These are phyloP conservation scores for Xylaria sp. DNA, from an alignment of 2,329 filamentous ascomycete genomes.

Conservation along the genomic window DNA sequence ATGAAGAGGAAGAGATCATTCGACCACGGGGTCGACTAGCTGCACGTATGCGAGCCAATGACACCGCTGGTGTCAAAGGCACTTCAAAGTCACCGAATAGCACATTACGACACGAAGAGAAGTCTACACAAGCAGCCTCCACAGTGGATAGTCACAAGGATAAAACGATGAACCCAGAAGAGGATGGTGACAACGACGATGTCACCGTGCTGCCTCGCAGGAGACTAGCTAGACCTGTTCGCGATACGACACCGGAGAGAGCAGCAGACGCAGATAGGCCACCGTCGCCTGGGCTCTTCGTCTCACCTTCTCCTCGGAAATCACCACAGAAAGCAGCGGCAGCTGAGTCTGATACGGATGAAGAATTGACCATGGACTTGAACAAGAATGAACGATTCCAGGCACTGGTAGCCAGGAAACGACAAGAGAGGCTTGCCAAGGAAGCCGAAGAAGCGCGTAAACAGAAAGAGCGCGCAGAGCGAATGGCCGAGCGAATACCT, in stretches of 20 bases:
- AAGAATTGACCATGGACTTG: conserved; percentile 47
- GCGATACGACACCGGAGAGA: conserved; percentile 32
- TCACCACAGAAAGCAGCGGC: conserved; percentile 30
- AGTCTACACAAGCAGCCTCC: conserved; percentile 5
- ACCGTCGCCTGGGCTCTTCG: conserved; percentile 58
- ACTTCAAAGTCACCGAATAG: conserved; percentile 9
- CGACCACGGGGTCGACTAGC: conserved; percentile 43
- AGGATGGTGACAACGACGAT: conserved; percentile 35
- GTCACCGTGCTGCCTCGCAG: conserved; percentile 28
- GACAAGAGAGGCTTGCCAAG: conserved; percentile 68
- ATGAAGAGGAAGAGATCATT: conserved; percentile 45
- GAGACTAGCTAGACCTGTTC: conserved; percentile 28
- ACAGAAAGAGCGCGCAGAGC: conserved; percentile 48
- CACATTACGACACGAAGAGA: conserved; percentile 1
- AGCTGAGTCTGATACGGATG: conserved; percentile 44
- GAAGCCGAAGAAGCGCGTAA: conserved; percentile 62
- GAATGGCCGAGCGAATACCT: conserved; percentile 43
- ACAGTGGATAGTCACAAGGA: conserved; percentile 13
- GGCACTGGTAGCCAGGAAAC: conserved; percentile 73
- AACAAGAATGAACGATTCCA: conserved; percentile 64
- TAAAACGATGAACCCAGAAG: conserved; percentile 26
- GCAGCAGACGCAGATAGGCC: conserved; percentile 35
- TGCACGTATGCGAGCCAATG: conserved; percentile 38
- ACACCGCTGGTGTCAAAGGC: conserved; percentile 8
- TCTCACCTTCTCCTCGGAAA: conserved; percentile 50